Conservation (phyloP, 495 filamentous ascomycete species). For the Aspergillus incahuasiensis region DNA sequence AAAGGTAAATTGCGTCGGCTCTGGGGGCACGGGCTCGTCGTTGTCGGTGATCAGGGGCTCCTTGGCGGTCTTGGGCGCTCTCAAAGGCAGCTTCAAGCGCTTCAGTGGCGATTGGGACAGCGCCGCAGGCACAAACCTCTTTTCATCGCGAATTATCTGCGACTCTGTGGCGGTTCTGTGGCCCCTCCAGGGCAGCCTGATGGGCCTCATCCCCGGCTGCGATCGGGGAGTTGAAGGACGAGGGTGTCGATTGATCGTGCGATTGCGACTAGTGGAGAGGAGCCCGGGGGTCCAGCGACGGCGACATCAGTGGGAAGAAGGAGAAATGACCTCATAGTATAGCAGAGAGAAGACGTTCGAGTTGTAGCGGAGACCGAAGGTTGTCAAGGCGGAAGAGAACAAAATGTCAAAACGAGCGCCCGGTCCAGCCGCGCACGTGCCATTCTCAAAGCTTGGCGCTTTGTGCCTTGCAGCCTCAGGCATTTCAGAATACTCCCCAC, state of each 20-base stretch:
- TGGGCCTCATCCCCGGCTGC: conserved; percentile 4
- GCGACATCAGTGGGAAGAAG: conserved; percentile 1
- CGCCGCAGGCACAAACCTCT: neutral
- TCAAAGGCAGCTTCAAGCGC: too few species aligned
- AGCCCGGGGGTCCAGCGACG: conserved; percentile 4
- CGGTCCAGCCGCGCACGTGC: neutral
- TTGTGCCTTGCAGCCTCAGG: neutral
- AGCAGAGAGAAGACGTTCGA: neutral
- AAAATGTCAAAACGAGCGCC: neutral
- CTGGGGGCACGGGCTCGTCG: neutral
- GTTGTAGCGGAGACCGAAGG: neutral
- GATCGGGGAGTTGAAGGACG: neutral
- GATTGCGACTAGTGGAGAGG: conserved; percentile 9
- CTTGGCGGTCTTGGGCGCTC: too few species aligned
- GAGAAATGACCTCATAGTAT: conserved; percentile 12
- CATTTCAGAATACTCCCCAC: neutral
- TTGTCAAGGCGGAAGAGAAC: neutral
- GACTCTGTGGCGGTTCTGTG: neutral
- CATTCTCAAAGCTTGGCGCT: neutral
- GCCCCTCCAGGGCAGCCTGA: conserved; percentile 4
- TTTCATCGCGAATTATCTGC: neutral
- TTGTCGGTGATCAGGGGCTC: neutral
- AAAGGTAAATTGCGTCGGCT: conserved; percentile 69
- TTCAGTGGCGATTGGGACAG: conserved; percentile 46
- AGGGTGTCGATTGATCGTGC: neutral